Conservation (phyloP, 805 yeast species). For the Jamesozyma gamospora region DNA sequence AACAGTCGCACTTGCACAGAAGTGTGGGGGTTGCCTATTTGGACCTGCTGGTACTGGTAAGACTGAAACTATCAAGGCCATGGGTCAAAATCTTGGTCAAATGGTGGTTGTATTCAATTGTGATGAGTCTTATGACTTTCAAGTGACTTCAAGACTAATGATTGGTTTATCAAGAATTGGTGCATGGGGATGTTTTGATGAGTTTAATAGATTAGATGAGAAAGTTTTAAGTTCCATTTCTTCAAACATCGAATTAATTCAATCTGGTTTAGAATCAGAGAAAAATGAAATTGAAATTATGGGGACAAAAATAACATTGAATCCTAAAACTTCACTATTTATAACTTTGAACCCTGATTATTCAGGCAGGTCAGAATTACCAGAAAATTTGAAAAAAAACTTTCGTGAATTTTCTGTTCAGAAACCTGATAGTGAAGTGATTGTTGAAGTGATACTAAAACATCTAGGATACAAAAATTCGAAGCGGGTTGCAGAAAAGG, state of each 20-base stretch:
- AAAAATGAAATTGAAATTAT: slow-evolving; percentile 31
- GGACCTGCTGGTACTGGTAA: slow-evolving; percentile 99
- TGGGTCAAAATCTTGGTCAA: slow-evolving; percentile 70
- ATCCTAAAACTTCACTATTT: slow-evolving; percentile 57
- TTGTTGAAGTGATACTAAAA: slow-evolving; percentile 60
- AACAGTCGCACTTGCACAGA: slow-evolving; percentile 63
- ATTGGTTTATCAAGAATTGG: slow-evolving; percentile 75
- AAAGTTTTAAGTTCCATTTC: slow-evolving; percentile 76
- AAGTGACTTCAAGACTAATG: slow-evolving; percentile 65
- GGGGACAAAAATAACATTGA: slow-evolving; percentile 33
- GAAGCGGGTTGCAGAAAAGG: slow-evolving; percentile 31
- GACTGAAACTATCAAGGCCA: slow-evolving; percentile 79
- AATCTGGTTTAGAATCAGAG: slow-evolving; percentile 36
- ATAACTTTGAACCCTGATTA: slow-evolving; percentile 89
- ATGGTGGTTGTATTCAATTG: slow-evolving; percentile 83
- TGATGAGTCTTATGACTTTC: slow-evolving; percentile 79
- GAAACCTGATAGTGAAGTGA: slow-evolving; percentile 56
- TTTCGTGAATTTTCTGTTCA: slow-evolving; percentile 70
- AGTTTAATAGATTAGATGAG: slow-evolving; percentile 71
- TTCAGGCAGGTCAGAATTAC: slow-evolving; percentile 70
- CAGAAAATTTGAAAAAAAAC: slow-evolving; percentile 73
- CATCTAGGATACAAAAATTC: slow-evolving; percentile 61
- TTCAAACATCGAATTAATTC: slow-evolving; percentile 65
- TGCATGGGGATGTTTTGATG: slow-evolving; percentile 95
- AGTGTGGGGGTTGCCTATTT: slow-evolving; percentile 79